Base-by-base conservation (phyloP, 192 early-diverging fungal species). In the Linnemannia hyalina region DNA sequence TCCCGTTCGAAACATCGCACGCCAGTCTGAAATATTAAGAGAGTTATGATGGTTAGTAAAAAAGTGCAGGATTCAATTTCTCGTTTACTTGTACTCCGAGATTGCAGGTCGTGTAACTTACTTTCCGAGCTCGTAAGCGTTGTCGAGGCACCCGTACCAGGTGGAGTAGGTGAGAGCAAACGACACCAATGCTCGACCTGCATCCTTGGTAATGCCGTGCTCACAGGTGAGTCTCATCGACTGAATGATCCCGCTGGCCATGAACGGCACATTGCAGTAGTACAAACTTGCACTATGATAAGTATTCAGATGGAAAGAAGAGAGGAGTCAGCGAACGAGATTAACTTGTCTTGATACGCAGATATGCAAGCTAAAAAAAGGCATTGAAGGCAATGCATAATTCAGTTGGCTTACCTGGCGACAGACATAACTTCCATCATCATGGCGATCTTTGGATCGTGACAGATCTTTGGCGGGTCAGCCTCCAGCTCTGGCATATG, bases 131-230 rank as follows among this genome's bases (percentile, higher is more conserved):
- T 86, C 84, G 32, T 81, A 86, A 3, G 70, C 84, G 47, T 86
- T 52, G 1, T 86, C 79, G 15, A 86, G 79, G 32, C 78, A 70
- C 2, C 68, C 79, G 36, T 81, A 86, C 80, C 84, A 81, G 4
- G 84, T 86, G 1, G 84, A 86, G 26, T 86, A 79, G 0, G 84
- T 86, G 35, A 86, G 71, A 8, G 80, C 80, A 52, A 86, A 86
- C 1, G 84, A 81, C 6, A 81, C 84, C 22, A 86, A 44, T 20
- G 84, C 78, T 4, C 84, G 78, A 0, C 84, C 84, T 46, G 84
- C 22, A 52, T 86, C 84, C 38, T 86, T 86, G 75, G 79, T 81
- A 22, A 86, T 70, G 2, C 84, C 84, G 42, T 86, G 44, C 20
- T 86, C 69, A 29, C 84, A 86, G 3, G 52, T 80, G 7, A 86